Evolutionary conservation across 352 stramenopile species (phyloP), one percentile per base, ranked within the genome.

Genomic region (Phytophthora idaei): DNA sequence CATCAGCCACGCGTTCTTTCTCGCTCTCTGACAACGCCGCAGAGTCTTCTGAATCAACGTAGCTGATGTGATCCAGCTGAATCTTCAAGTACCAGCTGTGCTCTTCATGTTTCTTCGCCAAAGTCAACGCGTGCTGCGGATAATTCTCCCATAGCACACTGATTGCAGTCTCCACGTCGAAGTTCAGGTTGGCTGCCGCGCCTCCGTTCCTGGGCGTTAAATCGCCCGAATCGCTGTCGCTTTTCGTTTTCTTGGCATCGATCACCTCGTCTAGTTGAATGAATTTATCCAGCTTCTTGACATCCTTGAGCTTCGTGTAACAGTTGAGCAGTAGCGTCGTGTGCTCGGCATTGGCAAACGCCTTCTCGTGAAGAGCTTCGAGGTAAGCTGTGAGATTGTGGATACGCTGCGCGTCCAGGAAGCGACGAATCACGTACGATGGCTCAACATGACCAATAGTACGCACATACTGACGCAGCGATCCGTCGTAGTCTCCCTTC

Each of bases 401-500:
- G 69, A 99, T 98, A 45, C 97, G 97, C 49, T 98, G 97, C 0
- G 97, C 95, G 77, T 99, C 97, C 41, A 99, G 71, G 68, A 98
- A 99, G 32, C 96, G 90, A 60, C 96, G 96, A 67, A 99, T 99
- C 39, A 99, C 97, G 68, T 99, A 99, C 5, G 95, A 99, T 5
- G 97, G 93, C 67, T 99, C 97, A 3, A 99, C 80, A 42, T 98
- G 95, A 0, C 98, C 97, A 72, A 99, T 99, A 5, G 97, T 99
- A 37, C 96, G 83, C 48, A 96, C 92, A 73, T 99, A 99, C 78
- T 99, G 97, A n/a, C 97, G 87, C 66, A 99, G 85, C 5, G 97
- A 97, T 17, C 91, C 94, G 53, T 96, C 90, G 57, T 94, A 99
- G 61, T 99, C 96, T 39, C 96, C 95, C 69, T 99, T 98, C 59